These are phyloP conservation scores for Monosporozyma siamensis DNA, from an alignment of 805 yeast species.

Conservation along the genomic window DNA sequence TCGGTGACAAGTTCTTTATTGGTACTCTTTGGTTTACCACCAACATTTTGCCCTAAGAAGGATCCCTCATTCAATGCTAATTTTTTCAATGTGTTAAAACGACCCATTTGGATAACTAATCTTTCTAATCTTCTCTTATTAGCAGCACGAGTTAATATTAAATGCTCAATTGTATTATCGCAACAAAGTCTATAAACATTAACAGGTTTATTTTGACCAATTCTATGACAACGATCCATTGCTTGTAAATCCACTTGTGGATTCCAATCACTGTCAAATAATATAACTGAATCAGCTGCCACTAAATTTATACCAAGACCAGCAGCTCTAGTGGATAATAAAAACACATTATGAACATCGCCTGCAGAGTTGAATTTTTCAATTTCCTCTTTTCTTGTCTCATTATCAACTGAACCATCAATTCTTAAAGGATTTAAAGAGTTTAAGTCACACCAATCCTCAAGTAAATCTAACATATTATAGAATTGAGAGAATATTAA, in stretches of 20 bases:
- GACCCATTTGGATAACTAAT: conserved; percentile 61
- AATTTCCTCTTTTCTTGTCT: conserved; percentile 56
- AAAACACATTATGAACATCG: conserved; percentile 41
- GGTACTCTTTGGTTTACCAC: conserved; percentile 16
- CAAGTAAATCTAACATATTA: conserved; percentile 66
- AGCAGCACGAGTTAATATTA: conserved; percentile 67
- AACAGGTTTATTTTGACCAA: conserved; percentile 83
- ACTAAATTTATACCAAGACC: conserved; percentile 85
- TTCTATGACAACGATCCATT: conserved; percentile 89
- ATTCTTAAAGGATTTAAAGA: conserved; percentile 45
- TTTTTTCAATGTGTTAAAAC: conserved; percentile 38
- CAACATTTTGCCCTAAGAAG: conserved; percentile 14
- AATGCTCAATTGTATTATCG: conserved; percentile 74
- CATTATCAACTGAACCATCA: conserved; percentile 68
- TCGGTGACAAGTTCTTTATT: conserved; percentile 32
- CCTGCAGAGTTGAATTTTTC: conserved; percentile 34
- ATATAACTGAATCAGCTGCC: conserved; percentile 80
- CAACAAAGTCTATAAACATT: conserved; percentile 70
- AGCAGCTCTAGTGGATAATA: conserved; percentile 88
- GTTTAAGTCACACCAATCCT: conserved; percentile 57
- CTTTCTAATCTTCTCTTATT: conserved; percentile 72
- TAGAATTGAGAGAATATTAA: conserved; percentile 85
- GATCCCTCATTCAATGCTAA: conserved; percentile 29
- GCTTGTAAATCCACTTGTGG: conserved; percentile 97
- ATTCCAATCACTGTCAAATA: conserved; percentile 94